Evolutionary conservation across 1,139 yeast species (phyloP).

Genomic region (Arxiozyma slooffiae): DNA sequence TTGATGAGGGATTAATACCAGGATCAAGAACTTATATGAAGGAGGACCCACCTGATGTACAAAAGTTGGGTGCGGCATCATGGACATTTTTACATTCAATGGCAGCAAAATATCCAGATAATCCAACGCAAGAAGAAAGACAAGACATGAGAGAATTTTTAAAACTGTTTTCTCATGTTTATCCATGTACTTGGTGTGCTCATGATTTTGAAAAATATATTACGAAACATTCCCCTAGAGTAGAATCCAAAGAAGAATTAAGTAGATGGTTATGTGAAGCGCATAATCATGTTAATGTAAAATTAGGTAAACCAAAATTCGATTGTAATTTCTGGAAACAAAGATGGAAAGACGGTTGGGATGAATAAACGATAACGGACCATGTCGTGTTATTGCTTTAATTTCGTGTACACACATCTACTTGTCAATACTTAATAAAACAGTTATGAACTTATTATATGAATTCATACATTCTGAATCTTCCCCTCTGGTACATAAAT

Average conservation of each 20-base stretch:
- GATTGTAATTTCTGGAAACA: constrained; percentile 86
- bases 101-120: constrained; percentile 81
- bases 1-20: constrained; percentile 10
- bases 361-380: constrained; percentile 15
- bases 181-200: constrained; percentile 96
- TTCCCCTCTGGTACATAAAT: not conserved
- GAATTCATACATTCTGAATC: not conserved
- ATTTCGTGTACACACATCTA: not conserved
- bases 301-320: constrained; percentile 74
- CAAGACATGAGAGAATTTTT: constrained; percentile 63
- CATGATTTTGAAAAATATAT: constrained; percentile 68
- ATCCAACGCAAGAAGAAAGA: constrained; percentile 55
- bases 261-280: constrained; percentile 93
- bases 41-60: constrained; percentile 84
- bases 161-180: constrained; percentile 62
- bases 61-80: constrained; percentile 68
- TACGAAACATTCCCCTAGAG: constrained; percentile 52
- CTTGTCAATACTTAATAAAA: not conserved
- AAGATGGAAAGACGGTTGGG: constrained; percentile 84
- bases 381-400: not conserved
- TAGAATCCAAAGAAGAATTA: constrained; percentile 66
- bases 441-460: not conserved
- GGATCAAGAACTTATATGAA: constrained; percentile 30
- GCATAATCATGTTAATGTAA: constrained; percentile 80
- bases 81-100: constrained; percentile 91